Percentiles rank a stretch among this genome's conserved stretches.
Evolutionary conservation across 2,329 filamentous ascomycete genomes (phyloP).

Genomic region (Fonsecaea pugnacius): DNA sequence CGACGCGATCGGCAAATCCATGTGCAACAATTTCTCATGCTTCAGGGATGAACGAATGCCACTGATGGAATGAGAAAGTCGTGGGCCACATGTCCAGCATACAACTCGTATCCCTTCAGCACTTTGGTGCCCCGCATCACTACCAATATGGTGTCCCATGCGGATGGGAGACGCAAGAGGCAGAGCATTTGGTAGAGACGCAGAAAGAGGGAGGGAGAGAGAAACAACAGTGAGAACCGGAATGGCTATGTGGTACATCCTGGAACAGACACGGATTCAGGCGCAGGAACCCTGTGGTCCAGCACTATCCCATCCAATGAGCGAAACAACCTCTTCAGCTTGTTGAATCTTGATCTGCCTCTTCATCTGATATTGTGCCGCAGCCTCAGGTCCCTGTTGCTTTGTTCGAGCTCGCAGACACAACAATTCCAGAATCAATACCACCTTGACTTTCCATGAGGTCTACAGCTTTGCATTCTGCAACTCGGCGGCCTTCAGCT

Average conservation of each 20-base stretch:
- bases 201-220: not conserved
- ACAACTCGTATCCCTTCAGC: not conserved
- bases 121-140: not conserved
- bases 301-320: not conserved
- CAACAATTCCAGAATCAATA: not conserved
- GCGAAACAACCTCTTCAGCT: not conserved
- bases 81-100: not conserved
- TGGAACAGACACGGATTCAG: not conserved
- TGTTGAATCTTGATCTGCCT: too few relatives aligned
- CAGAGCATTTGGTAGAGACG: not conserved
- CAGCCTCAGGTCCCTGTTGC: too few relatives aligned
- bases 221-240: not conserved
- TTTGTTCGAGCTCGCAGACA: not conserved
- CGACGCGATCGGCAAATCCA: conserved; percentile 56
- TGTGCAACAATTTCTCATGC: conserved; percentile 57
- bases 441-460: not conserved
- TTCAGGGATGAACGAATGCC: conserved; percentile 57
- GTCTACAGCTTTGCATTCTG: conserved; percentile 23
- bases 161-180: not conserved
- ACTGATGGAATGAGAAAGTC: conserved; percentile 36
- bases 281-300: not conserved
- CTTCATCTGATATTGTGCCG: not conserved
- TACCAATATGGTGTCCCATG: not conserved
- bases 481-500: conserved; percentile 39
- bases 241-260: not conserved